Percentiles rank a stretch among this genome's conserved stretches.
Conservation (phyloP, 805 yeast species). For the Metschnikowia kunwiensis region DNA sequence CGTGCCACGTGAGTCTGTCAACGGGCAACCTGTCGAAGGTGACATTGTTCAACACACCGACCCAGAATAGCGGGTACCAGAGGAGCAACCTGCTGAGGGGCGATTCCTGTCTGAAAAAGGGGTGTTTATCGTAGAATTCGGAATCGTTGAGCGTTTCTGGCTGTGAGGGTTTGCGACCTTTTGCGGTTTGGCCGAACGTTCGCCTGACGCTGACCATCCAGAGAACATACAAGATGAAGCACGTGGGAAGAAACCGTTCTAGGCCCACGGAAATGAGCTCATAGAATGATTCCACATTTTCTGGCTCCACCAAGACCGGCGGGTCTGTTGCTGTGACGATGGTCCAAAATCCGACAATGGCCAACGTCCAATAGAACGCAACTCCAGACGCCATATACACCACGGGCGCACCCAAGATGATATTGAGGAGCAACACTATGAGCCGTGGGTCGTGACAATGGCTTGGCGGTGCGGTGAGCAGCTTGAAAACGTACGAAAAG, state of each 20-base stretch:
- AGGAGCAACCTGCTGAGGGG: slow-evolving; percentile 44
- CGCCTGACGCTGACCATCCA: slow-evolving; percentile 57
- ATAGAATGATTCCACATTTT: slow-evolving; percentile 52
- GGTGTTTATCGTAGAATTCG: background rate
- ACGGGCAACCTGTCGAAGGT: slow-evolving; percentile 88
- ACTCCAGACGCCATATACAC: slow-evolving; percentile 48
- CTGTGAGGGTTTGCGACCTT: slow-evolving; percentile 4
- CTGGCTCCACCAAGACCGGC: slow-evolving; percentile 58
- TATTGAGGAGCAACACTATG: slow-evolving; percentile 52
- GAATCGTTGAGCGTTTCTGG: slow-evolving; percentile 3
- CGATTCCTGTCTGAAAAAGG: slow-evolving; percentile 21
- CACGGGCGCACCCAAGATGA: slow-evolving; percentile 60
- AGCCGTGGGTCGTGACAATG: slow-evolving; percentile 73
- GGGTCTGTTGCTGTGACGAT: slow-evolving; percentile 75
- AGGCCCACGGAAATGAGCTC: slow-evolving; percentile 66
- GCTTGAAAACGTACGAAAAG: slow-evolving; percentile 60
- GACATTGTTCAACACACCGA: slow-evolving; percentile 79
- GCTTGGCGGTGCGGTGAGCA: slow-evolving; percentile 28
- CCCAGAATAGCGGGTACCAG: slow-evolving; percentile 83
- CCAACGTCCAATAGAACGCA: slow-evolving; percentile 53
- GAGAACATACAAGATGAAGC: slow-evolving; percentile 66
- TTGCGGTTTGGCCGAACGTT: slow-evolving; percentile 36
- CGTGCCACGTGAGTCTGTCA: slow-evolving; percentile 73
- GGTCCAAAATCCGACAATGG: slow-evolving; percentile 79
- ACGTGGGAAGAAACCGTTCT: slow-evolving; percentile 70